Base-by-base conservation (phyloP, 2,329 filamentous ascomycete species). In the Ophiostoma novo-ulmi region DNA sequence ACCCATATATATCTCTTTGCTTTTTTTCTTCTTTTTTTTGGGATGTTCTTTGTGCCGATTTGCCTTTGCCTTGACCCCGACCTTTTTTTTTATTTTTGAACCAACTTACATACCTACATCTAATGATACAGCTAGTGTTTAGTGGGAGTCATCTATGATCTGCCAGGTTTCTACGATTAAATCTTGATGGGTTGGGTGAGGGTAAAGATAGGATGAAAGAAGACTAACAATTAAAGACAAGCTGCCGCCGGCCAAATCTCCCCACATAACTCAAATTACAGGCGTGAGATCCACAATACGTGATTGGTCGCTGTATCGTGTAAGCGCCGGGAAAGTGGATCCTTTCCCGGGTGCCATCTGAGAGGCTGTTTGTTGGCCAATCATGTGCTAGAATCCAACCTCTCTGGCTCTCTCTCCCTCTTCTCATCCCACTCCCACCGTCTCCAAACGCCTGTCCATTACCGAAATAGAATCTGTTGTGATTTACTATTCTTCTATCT, bases 181-280 rank as follows among this genome's bases (percentile, higher is more conserved):
- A 17, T 14, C 58, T 35, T 36, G 58, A 63, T 63, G 58, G 35
- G 17, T 63, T 26, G 58, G 58, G 26, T 63, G 58, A 63, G 22
- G 52, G 52, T n/a, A 58, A 48, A 48, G 7, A 58, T 58, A n/a
- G 52, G 52, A 58, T 58, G 52, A 58, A 58, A 58, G 52, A 58
- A 20, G 17, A 31, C 31, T 4, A 31, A 31, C 31, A 44, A 44
- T 44, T 5, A 38, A 38, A 38, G 31, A 31, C 31, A 31, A 3
- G 31, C 31, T 31, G 31, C 31, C 31, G 31, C 31, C 31, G 31
- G 31, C 2, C 31, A 31, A 31, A 2, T 4, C 31, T 3, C 44
- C 44, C 44, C 44, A 48, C 2, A 20, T 48, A n/a, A 20, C 5
- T 48, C 17, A 20, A 48, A 7, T 48, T 48, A 14, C 44, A 48